A percentile compares a stretch with the other conserved stretches of the same genome.
Conservation (phyloP, 768 basidiomycete genomes). For the Termitomyces heimii region DNA sequence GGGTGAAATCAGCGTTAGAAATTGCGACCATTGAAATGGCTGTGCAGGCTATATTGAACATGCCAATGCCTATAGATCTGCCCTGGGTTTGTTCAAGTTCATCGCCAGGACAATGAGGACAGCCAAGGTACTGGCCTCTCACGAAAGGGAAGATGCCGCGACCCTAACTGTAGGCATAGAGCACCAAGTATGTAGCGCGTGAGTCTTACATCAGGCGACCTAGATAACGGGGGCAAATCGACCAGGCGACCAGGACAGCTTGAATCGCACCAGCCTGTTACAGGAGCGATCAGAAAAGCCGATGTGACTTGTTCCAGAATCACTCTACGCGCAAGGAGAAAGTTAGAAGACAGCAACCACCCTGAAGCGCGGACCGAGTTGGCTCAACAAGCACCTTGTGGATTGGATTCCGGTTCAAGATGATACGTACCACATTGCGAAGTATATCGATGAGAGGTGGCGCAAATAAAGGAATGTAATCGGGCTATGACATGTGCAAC, state of each 20-base stretch:
- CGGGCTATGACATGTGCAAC: background rate
- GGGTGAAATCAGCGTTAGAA: constrained; percentile 46
- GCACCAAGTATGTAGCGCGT: background rate
- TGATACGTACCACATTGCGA: constrained; percentile 23
- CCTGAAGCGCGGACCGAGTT: constrained; percentile 30
- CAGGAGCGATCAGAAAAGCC: constrained; percentile 21
- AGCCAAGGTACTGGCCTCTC: constrained; percentile 51
- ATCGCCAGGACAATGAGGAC: constrained; percentile 1
- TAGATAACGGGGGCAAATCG: constrained; percentile 15
- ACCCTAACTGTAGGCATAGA: constrained; percentile 57
- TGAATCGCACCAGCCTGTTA: constrained; percentile 63
- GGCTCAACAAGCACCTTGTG: constrained; percentile 5
- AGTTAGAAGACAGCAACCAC: constrained; percentile 71
- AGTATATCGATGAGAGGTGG: constrained; percentile 13
- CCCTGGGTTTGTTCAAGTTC: constrained; percentile 35
- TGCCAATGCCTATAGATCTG: constrained; percentile 63
- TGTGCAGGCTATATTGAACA: constrained; percentile 46
- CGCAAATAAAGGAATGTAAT: constrained; percentile 12
- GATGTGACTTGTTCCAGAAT: constrained; percentile 8
- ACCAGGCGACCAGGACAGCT: constrained; percentile 35
- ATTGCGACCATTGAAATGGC: constrained; percentile 53
- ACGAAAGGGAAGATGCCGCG: constrained; percentile 61
- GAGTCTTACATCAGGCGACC: background rate
- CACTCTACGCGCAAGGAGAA: constrained; percentile 54
- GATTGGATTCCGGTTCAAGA: constrained; percentile 11